Percentiles rank a stretch among this genome's conserved stretches.
These are phyloP conservation scores for Penicillium corylophilum DNA, from an alignment of 2,329 filamentous ascomycete species.

Conservation along the genomic window DNA sequence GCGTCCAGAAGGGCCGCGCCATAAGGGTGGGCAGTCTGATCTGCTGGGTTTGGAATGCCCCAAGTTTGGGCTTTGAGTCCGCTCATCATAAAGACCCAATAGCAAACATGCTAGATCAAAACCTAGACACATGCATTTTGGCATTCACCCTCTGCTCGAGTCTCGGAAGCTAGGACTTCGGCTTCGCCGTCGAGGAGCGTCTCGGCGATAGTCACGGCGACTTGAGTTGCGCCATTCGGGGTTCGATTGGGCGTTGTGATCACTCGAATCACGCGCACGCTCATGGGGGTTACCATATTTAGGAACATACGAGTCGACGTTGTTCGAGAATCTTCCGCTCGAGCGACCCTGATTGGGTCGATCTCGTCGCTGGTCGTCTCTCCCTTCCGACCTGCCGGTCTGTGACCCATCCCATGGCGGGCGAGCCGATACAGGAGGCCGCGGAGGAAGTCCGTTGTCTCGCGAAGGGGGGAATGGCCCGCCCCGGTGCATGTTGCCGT, in stretches of 20 bases:
- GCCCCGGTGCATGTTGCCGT: conserved; percentile 24
- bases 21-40: not conserved
- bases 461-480: conserved; percentile 28
- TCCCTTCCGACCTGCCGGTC: conserved; percentile 26
- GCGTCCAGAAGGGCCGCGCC: not conserved
- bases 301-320: conserved; percentile 40
- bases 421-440: conserved; percentile 33
- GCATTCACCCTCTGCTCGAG: conserved; percentile 20
- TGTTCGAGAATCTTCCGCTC: conserved; percentile 25
- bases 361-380: conserved; percentile 33
- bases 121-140: not conserved
- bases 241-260: conserved; percentile 17
- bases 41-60: not conserved
- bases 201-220: conserved; percentile 31
- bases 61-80: not conserved
- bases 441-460: conserved; percentile 38
- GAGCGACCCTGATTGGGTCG: conserved; percentile 25
- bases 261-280: conserved; percentile 25
- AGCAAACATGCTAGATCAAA: not conserved
- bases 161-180: conserved; percentile 36
- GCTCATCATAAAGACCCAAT: not conserved
- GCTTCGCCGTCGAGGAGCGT: conserved; percentile 33
- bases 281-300: conserved; percentile 31
- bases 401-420: conserved; percentile 30
- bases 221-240: conserved; percentile 24